phyloP scores from a whole-genome alignment of 2,329 filamentous ascomycete genomes.

The Penicillium brevicompactum region DNA sequence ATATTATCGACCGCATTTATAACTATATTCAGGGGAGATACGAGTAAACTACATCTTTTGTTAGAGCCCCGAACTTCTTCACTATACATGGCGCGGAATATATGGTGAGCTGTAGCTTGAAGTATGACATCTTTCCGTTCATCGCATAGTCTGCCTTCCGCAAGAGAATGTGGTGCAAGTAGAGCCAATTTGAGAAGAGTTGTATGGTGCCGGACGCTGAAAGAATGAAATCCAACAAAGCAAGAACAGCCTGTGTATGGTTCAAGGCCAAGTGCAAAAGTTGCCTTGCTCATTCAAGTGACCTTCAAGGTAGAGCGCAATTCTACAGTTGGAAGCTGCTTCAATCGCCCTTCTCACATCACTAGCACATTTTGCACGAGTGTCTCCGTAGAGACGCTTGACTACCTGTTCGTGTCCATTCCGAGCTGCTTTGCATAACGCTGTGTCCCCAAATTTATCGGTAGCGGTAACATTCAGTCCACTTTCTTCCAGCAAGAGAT shows the following conservation, averaged over 20 bases:
- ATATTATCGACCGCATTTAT: too few species aligned
- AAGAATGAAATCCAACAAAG: background rate
- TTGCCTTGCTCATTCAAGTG: conserved; percentile 3
- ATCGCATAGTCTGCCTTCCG: too few species aligned
- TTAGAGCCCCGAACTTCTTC: background rate
- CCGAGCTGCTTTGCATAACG: conserved; percentile 6
- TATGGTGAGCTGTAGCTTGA: too few species aligned
- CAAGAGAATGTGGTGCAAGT: too few species aligned
- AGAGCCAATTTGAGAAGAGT: too few species aligned
- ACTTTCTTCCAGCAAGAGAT: conserved; percentile 7
- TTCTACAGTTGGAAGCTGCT: conserved; percentile 2
- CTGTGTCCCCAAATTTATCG: conserved; percentile 3
- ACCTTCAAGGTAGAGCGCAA: conserved; percentile 1
- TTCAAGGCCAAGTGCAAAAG: conserved; percentile 5
- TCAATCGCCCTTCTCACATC: conserved; percentile 1
- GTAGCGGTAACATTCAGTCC: conserved; percentile 6
- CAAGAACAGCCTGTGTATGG: background rate
- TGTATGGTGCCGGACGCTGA: background rate
- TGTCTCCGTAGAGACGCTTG: conserved; percentile 7
- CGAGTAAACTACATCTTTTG: background rate
- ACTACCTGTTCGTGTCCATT: conserved; percentile 6
- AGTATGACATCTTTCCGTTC: too few species aligned
- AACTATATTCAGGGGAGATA: too few species aligned
- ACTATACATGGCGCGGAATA: too few species aligned
- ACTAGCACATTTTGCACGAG: conserved; percentile 3